Percentiles rank a stretch among this genome's conserved stretches.
phyloP scores from a whole-genome alignment of 257 asterid genomes.

The Solanum bulbocastanum region DNA sequence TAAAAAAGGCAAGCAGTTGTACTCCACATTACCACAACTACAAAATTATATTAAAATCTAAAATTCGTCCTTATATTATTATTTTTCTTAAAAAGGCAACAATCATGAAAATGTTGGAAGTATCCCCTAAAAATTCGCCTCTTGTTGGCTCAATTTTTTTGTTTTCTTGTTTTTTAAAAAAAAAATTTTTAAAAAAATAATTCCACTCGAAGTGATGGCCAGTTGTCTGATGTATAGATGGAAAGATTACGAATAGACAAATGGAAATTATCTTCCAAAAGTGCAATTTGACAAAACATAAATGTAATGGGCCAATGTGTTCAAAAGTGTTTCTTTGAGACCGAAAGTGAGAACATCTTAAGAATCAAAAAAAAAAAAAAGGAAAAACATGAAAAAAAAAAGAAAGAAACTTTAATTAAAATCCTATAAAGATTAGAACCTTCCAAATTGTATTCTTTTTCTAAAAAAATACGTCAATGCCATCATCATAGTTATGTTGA shows the following conservation, averaged over 20 bases:
- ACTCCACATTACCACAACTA: no score
- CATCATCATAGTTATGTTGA: not conserved
- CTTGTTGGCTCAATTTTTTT: not conserved
- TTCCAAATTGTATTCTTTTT: not conserved
- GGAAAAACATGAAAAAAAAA: no score
- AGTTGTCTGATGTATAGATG: not conserved
- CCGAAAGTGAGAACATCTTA: not conserved
- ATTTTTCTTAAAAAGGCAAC: not conserved
- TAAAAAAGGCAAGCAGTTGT: no score
- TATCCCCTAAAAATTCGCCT: not conserved
- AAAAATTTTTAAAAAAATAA: no score
- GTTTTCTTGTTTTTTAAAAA: no score
- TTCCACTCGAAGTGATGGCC: not conserved
- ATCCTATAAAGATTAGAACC: not conserved
- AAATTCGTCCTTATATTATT: not conserved
- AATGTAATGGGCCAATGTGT: not conserved
- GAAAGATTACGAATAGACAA: not conserved
- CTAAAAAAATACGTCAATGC: not conserved
- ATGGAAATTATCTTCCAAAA: not conserved
- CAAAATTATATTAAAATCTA: not conserved
- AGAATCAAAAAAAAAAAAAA: not conserved
- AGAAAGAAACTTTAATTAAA: not conserved
- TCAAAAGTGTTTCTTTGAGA: not conserved
- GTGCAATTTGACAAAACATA: not conserved
- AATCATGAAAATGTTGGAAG: not conserved